Evolutionary conservation across 179 eudicot species (phyloP), one percentile per base, ranked within the genome.

Genomic region (Spinacia oleracea): DNA sequence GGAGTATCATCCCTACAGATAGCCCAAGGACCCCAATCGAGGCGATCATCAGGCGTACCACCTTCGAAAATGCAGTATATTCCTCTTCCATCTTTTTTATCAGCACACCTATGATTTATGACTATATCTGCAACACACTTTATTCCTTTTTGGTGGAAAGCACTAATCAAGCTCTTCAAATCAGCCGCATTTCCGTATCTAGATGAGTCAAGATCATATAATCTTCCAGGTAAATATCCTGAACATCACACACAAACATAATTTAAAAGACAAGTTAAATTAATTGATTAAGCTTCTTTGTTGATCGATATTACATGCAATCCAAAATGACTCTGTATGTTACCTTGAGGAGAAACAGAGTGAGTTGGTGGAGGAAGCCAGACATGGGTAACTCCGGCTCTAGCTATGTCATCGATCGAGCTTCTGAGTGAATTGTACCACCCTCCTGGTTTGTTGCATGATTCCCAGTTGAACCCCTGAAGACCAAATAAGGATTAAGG

Each of bases 291-390:
- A n/a, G n/a, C n/a, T n/a, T n/a, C n/a, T n/a, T n/a, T n/a, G n/a
- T n/a, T n/a, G n/a, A n/a, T n/a, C n/a, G n/a, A n/a, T n/a, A n/a
- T n/a, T n/a, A n/a, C n/a, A n/a, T n/a, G n/a, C n/a, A n/a, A n/a
- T n/a, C n/a, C n/a, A n/a, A n/a, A n/a, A n/a, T n/a, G n/a, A n/a
- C n/a, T n/a, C n/a, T n/a, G n/a, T n/a, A n/a, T n/a, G n/a, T n/a
- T n/a, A n/a, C 97, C 97, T 86, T 92, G 88, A 48, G 89, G 79
- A 3, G 89, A 76, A 76, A 80, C 92, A 4, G 97, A 88, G 4
- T 92, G 97, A 29, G 92, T 86, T 1, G 93, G 83, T 9, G 97
- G 97, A 35, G 97, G 97, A 27, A 92, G 87, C 97, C 97, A 92
- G 70, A 92, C 90, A 83, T 92, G 97, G 40, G 93, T 92, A 34